phyloP scores from a whole-genome alignment of 2,329 filamentous ascomycete species.

The Scedosporium aurantiacum region DNA sequence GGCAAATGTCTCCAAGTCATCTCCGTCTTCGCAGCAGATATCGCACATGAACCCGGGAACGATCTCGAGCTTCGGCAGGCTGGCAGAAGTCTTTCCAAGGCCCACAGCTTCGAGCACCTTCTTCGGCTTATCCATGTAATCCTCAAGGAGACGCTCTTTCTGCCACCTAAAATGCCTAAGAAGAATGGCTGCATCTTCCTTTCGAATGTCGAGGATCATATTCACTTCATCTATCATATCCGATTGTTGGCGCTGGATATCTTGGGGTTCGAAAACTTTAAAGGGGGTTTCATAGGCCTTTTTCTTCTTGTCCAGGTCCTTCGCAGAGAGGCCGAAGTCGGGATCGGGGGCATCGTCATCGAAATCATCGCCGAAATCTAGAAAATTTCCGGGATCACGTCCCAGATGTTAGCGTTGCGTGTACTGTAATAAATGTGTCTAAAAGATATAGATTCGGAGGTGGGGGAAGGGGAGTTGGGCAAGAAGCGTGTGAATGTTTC shows the following conservation, averaged over 20 bases:
- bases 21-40: slow-evolving; percentile 88
- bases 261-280: slow-evolving; percentile 66
- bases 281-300: slow-evolving; percentile 76
- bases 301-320: slow-evolving; percentile 60
- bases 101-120: slow-evolving; percentile 77
- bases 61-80: slow-evolving; percentile 56
- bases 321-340: slow-evolving; percentile 37
- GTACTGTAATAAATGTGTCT: not conserved
- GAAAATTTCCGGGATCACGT: not conserved
- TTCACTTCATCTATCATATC: slow-evolving; percentile 83
- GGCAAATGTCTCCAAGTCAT: slow-evolving; percentile 70
- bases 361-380: slow-evolving; percentile 46
- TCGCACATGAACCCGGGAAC: slow-evolving; percentile 77
- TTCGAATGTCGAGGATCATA: slow-evolving; percentile 76
- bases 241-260: slow-evolving; percentile 79
- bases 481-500: not conserved
- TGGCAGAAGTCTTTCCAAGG: slow-evolving; percentile 52
- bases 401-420: not conserved
- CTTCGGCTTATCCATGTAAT: slow-evolving; percentile 84
- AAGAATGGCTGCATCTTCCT: slow-evolving; percentile 83
- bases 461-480: not conserved
- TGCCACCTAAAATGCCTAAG: slow-evolving; percentile 90
- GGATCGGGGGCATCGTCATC: slow-evolving; percentile 47
- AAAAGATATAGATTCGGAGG: not conserved
- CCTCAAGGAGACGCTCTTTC: slow-evolving; percentile 86